phyloP scores from a whole-genome alignment of 768 basidiomycete genomes.

The Serendipita sp. region DNA sequence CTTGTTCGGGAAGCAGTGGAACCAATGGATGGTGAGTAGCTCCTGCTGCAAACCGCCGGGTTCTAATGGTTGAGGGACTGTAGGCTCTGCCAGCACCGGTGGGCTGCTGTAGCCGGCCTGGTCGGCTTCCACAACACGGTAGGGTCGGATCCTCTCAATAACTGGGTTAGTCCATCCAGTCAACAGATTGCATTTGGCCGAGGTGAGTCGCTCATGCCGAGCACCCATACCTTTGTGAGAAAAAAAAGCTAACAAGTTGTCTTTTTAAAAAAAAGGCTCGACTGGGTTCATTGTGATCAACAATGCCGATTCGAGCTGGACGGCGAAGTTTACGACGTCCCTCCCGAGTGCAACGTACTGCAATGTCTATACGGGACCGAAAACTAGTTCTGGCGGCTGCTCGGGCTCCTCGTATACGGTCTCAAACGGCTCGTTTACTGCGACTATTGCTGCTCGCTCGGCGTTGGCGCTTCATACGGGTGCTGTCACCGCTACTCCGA shows the following conservation, averaged over 20 bases:
- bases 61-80: background rate
- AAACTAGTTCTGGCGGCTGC: conserved; percentile 28
- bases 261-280: too few relatives aligned
- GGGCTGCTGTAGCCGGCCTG: conserved; percentile 13
- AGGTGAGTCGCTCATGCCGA: conserved; percentile 29
- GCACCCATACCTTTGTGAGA: too few relatives aligned
- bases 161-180: conserved; percentile 43
- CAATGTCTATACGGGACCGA: conserved; percentile 41
- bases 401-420: conserved; percentile 34
- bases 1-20: conserved; percentile 10
- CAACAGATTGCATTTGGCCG: conserved; percentile 54
- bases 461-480: conserved; percentile 21
- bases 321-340: conserved; percentile 37
- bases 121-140: conserved; percentile 12
- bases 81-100: conserved; percentile 16
- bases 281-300: conserved; percentile 53
- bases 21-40: conserved; percentile 10
- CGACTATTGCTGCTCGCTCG: conserved; percentile 33
- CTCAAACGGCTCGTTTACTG: conserved; percentile 31
- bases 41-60: background rate
- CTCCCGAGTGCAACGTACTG: conserved; percentile 46
- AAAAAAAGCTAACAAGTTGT: too few relatives aligned
- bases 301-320: conserved; percentile 44
- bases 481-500: background rate
- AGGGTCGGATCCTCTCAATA: conserved; percentile 26